phyloP scores from a whole-genome alignment of 108 stramenopile genomes.

The Discostella pseudostelligera region DNA sequence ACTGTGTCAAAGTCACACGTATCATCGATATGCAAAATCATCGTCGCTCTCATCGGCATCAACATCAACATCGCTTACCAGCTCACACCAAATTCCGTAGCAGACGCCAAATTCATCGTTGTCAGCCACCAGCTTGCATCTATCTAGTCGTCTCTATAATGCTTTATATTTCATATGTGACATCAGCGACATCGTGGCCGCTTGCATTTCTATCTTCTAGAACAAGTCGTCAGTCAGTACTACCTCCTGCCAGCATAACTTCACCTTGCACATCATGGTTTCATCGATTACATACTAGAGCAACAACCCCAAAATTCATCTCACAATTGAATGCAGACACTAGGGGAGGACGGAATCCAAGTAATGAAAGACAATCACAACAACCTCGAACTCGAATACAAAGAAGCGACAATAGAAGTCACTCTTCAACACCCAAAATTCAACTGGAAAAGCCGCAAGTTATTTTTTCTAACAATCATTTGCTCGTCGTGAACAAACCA shows the following conservation, averaged over 20 bases:
- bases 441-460: slow-evolving; percentile 40
- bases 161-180: neutral
- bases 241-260: neutral
- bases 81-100: too few species aligned
- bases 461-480: slow-evolving; percentile 77
- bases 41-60: too few species aligned
- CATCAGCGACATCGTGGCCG: neutral
- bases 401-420: neutral
- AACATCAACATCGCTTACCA: too few species aligned
- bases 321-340: neutral
- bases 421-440: neutral
- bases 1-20: too few species aligned
- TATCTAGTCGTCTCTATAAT: neutral
- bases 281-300: neutral
- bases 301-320: neutral
- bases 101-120: too few species aligned
- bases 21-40: too few species aligned
- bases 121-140: neutral
- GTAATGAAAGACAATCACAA: slow-evolving; percentile 4
- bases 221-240: neutral
- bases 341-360: too few species aligned
- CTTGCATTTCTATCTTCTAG: slow-evolving; percentile 2
- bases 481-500: slow-evolving; percentile 83
- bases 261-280: neutral
- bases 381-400: neutral